These are phyloP conservation scores for Lipomyces lipofer DNA, from an alignment of 805 yeast genomes.

Conservation along the genomic window DNA sequence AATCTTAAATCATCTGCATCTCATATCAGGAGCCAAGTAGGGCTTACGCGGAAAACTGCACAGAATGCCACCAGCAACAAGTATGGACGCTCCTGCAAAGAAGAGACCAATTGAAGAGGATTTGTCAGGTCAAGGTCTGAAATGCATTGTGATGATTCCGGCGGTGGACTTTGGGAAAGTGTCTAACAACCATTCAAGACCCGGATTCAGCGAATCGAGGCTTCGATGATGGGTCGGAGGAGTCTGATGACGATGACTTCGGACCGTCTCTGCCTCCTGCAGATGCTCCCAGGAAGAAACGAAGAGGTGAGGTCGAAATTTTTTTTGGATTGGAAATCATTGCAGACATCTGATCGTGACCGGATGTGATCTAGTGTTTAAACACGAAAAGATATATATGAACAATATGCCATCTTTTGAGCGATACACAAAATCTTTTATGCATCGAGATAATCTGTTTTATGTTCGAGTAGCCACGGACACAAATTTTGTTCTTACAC, in stretches of 20 bases:
- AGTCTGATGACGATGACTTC: constrained; percentile 16
- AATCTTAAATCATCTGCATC: no score
- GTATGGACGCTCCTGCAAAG: not conserved
- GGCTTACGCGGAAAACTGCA: no score
- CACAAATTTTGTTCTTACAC: constrained; percentile 36
- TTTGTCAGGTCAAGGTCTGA: not conserved
- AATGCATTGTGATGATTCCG: not conserved
- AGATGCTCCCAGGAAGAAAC: constrained; percentile 9
- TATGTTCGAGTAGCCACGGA: constrained; percentile 21
- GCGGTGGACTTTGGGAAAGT: not conserved
- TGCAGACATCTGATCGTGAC: not conserved
- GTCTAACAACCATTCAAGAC: not conserved
- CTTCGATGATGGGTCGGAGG: constrained; percentile 1
- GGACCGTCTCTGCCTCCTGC: constrained; percentile 20
- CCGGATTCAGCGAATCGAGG: not conserved
- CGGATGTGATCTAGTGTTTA: constrained; percentile 14
- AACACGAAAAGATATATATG: constrained; percentile 28
- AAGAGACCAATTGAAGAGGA: constrained; percentile 1
- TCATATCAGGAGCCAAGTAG: no score
- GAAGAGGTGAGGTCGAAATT: constrained; percentile 2
- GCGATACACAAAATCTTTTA: constrained; percentile 35
- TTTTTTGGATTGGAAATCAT: not conserved
- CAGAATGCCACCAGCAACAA: not conserved
- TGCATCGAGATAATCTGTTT: constrained; percentile 32
- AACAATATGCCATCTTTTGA: constrained; percentile 26